These are phyloP conservation scores for Colletotrichum eremochloae DNA, from an alignment of 2,329 filamentous ascomycete species.

Conservation along the genomic window DNA sequence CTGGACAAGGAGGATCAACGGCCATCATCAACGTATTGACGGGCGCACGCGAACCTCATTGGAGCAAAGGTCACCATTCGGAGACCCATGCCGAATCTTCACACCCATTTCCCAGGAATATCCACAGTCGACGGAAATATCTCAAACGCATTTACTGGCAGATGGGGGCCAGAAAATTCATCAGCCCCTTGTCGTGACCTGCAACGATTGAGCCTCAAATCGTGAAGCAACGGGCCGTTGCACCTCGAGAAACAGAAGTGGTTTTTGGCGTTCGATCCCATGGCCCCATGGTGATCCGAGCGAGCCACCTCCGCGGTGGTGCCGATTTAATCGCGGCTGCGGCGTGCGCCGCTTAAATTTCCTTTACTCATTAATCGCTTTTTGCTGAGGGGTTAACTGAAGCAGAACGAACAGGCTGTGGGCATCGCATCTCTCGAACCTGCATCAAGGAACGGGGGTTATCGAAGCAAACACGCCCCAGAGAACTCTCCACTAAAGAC, in stretches of 20 bases:
- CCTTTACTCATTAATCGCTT: neutral
- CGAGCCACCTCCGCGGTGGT: constrained; percentile 16
- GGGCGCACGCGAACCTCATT: constrained; percentile 13
- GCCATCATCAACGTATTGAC: neutral
- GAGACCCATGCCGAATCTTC: constrained; percentile 32
- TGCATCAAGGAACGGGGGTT: constrained; percentile 21
- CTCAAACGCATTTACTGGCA: constrained; percentile 1
- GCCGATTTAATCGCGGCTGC: constrained; percentile 33
- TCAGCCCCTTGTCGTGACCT: neutral
- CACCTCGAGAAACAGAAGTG: neutral
- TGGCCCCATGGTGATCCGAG: constrained; percentile 32
- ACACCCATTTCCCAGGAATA: constrained; percentile 30
- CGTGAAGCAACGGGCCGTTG: neutral
- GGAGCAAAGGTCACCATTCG: neutral
- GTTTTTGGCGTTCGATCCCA: neutral
- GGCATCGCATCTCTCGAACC: constrained; percentile 16
- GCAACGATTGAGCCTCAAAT: constrained; percentile 16
- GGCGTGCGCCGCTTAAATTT: constrained; percentile 26
- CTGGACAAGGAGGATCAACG: constrained; percentile 9
- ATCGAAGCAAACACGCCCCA: constrained; percentile 30
- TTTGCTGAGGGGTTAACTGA: constrained; percentile 36
- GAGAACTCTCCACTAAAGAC: constrained; percentile 22
- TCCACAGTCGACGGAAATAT: constrained; percentile 27
- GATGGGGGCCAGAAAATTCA: constrained; percentile 1
- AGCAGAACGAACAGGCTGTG: constrained; percentile 26